Base-by-base conservation (phyloP, 345 rosid species). In the Populus euphratica region DNA sequence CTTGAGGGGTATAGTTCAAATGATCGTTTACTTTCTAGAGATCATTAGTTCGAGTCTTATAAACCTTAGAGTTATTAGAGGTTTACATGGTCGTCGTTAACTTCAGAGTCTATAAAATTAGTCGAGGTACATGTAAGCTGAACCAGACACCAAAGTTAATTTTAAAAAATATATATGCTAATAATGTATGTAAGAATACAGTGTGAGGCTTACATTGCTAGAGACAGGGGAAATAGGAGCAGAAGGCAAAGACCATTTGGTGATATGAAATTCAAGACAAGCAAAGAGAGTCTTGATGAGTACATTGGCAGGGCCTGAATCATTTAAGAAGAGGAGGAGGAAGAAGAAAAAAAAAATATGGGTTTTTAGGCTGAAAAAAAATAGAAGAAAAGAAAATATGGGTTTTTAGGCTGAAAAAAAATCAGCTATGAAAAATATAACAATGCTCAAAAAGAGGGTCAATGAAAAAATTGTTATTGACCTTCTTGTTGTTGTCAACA, bases 241-340 rank as follows among this genome's bases (percentile, higher is more conserved):
- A 73, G 93, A 88, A 78, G 96, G 98, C 85, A 92, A 94, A 67
- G 89, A 89, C 94, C 97, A 94, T 71, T 84, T 88, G 83, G 96
- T 84, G 81, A 73, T 70, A 21, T 78, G 77, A 73, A 92, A 91
- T 86, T 87, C 86, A 0, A 88, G 83, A 23, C 93, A 88, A 39
- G 87, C 85, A 87, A 92, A 91, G 83, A 85, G 49, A 33, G 91
- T 81, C 81, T 83, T 91, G 87, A 92, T 89, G 78, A 92, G 94
- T 84, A 91, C 94, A 80, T 94, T 94, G 6, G 93, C 94, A 38
- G 97, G 98, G 76, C 98, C 96, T 0, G 97, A 91, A 76, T 92
- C 94, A 12, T 21, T 63, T 59, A 77, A 33, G 5, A 33, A 33
- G 36, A 33, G 5, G 5, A 78, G 67, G 87, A 69, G 75, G 90